Evolutionary conservation across 2,329 filamentous ascomycete genomes (phyloP).

Genomic region (Akanthomyces lecanii): DNA sequence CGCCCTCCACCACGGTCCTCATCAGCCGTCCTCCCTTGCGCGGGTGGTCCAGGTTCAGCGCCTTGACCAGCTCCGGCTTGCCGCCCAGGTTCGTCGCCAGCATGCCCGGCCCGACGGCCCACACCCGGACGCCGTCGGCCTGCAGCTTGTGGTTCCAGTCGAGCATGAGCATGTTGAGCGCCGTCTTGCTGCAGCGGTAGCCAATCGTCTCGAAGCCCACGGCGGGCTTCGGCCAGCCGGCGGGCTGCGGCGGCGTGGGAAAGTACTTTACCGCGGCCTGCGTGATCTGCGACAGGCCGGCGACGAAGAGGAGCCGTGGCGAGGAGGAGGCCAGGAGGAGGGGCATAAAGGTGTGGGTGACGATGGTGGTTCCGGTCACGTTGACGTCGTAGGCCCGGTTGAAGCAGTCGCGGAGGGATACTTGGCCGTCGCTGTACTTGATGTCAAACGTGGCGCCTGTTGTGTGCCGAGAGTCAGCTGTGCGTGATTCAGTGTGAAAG

Average conservation of each 20-base stretch:
- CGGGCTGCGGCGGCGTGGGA: conserved; percentile 25
- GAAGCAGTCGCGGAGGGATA: conserved; percentile 35
- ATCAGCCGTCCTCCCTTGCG: conserved; percentile 32
- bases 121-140: conserved; percentile 46
- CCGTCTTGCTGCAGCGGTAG: conserved; percentile 20
- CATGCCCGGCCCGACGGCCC: conserved; percentile 39
- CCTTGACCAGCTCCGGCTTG: conserved; percentile 24
- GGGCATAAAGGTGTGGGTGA: conserved; percentile 35
- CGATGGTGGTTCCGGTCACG: conserved; percentile 38
- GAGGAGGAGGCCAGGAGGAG: conserved; percentile 37
- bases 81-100: conserved; percentile 41
- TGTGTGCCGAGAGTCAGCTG: neutral
- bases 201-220: conserved; percentile 12
- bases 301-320: conserved; percentile 44
- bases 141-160: conserved; percentile 36
- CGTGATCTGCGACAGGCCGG: conserved; percentile 36
- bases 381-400: conserved; percentile 45
- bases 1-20: conserved; percentile 33
- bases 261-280: conserved; percentile 27
- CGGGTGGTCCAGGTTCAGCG: conserved; percentile 28
- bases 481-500: neutral
- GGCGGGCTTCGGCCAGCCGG: conserved; percentile 47
- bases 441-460: conserved; percentile 38
- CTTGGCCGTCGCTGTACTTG: conserved; percentile 22
- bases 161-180: conserved; percentile 21